A percentile compares a stretch with the other conserved stretches of the same genome.
phyloP scores from a whole-genome alignment of 2,329 filamentous ascomycete genomes.

The Monosporascus sp. region DNA sequence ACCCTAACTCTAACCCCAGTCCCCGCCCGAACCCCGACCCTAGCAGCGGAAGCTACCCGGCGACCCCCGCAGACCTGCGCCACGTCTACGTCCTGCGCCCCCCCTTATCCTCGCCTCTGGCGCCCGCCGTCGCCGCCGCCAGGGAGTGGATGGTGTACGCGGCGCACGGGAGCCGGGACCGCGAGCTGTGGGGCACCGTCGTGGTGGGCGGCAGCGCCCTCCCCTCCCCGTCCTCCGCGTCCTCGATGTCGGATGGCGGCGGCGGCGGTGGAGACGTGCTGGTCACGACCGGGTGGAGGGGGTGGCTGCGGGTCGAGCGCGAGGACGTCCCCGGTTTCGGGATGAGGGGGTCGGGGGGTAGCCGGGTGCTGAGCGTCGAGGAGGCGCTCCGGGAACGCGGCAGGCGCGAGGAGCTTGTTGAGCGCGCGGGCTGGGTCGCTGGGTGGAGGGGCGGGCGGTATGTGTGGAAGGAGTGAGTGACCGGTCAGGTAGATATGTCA shows the following conservation, averaged over 20 bases:
- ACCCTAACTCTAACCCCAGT: neutral
- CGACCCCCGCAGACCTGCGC: slow-evolving; percentile 31
- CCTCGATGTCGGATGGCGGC: neutral
- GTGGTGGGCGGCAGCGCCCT: slow-evolving; percentile 40
- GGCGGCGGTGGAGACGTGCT: slow-evolving; percentile 17
- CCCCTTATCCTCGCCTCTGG: slow-evolving; percentile 19
- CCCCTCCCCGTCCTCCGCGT: slow-evolving; percentile 28
- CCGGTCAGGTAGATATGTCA: too few species aligned
- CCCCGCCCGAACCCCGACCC: neutral
- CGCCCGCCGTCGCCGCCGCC: slow-evolving; percentile 32
- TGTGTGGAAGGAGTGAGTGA: slow-evolving; percentile 27
- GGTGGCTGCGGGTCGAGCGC: slow-evolving; percentile 50
- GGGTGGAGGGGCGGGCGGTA: slow-evolving; percentile 47
- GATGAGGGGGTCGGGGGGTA: slow-evolving; percentile 13
- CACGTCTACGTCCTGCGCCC: slow-evolving; percentile 49
- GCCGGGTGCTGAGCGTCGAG: slow-evolving; percentile 29
- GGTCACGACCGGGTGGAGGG: slow-evolving; percentile 37
- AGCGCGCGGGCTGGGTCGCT: slow-evolving; percentile 41
- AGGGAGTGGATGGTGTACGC: slow-evolving; percentile 49
- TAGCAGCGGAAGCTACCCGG: slow-evolving; percentile 10
- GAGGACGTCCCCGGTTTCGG: slow-evolving; percentile 36
- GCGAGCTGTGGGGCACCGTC: slow-evolving; percentile 56
- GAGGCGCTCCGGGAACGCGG: slow-evolving; percentile 40
- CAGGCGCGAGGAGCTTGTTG: slow-evolving; percentile 34
- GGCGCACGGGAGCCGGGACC: slow-evolving; percentile 34